phyloP scores from a whole-genome alignment of 1,284 basidiomycete species.

The Termitomyces sp. region DNA sequence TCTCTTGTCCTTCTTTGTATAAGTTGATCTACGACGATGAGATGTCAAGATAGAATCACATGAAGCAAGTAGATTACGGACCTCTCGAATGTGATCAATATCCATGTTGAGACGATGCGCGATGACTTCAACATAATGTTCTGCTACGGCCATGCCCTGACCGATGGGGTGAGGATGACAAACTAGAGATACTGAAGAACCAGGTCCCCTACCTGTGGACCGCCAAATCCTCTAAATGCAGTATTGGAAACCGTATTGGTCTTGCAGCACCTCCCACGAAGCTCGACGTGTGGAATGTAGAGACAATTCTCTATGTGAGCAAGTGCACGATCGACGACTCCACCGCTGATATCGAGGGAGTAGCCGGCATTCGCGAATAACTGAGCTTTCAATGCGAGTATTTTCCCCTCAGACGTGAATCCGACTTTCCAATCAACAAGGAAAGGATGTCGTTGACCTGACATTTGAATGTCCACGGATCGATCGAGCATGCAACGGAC shows the following conservation, averaged over 20 bases:
- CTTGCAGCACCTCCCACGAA: slow-evolving; percentile 11
- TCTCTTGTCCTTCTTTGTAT: slow-evolving; percentile 16
- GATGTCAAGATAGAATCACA: neutral
- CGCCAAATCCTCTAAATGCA: slow-evolving; percentile 15
- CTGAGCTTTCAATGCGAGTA: slow-evolving; percentile 10
- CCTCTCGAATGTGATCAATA: slow-evolving; percentile 14
- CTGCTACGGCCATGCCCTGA: slow-evolving; percentile 13
- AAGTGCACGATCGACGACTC: slow-evolving; percentile 14
- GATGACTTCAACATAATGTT: slow-evolving; percentile 13
- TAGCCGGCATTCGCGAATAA: slow-evolving; percentile 13
- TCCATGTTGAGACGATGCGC: slow-evolving; percentile 12
- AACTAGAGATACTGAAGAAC: neutral
- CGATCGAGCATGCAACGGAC: slow-evolving; percentile 17
- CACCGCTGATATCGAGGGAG: slow-evolving; percentile 15
- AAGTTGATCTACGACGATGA: slow-evolving; percentile 9
- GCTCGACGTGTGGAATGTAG: slow-evolving; percentile 13
- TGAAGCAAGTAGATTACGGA: neutral
- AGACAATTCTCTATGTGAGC: slow-evolving; percentile 15
- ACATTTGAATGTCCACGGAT: slow-evolving; percentile 13
- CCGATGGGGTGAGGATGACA: neutral
- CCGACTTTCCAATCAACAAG: slow-evolving; percentile 14
- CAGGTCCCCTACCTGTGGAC: slow-evolving; percentile 7
- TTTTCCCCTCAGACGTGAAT: slow-evolving; percentile 13
- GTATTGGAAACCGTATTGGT: slow-evolving; percentile 17
- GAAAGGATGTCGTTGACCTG: slow-evolving; percentile 15